These are phyloP conservation scores for Aspergillus nidulans DNA, from an alignment of 495 filamentous ascomycete genomes.

Conservation along the genomic window DNA sequence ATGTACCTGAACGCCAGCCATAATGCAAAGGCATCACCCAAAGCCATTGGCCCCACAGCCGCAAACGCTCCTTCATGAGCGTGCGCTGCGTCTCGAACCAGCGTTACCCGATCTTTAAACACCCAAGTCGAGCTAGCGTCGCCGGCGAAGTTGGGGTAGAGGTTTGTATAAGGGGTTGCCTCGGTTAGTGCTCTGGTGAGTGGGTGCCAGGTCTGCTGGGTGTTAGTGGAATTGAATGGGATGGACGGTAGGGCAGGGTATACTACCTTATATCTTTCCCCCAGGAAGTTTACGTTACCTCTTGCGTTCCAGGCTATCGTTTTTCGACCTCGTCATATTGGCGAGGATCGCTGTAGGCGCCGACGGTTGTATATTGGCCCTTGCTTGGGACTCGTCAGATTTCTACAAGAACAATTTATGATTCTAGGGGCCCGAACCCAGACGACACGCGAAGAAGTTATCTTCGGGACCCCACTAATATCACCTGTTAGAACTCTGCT, in stretches of 20 bases:
- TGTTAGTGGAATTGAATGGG: background rate
- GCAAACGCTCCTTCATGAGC: conserved; percentile 48
- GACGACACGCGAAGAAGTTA: conserved; percentile 43
- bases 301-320: conserved; percentile 36
- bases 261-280: conserved; percentile 31
- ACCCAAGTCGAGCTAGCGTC: conserved; percentile 39
- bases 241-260: background rate
- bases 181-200: conserved; percentile 37
- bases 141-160: conserved; percentile 43
- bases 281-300: conserved; percentile 33
- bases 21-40: conserved; percentile 42
- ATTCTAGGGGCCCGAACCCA: conserved; percentile 22
- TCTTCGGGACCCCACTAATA: conserved; percentile 40
- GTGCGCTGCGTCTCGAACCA: conserved; percentile 47
- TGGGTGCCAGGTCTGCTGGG: conserved; percentile 39
- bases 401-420: too few species aligned
- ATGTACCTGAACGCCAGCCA: conserved; percentile 24
- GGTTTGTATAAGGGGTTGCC: conserved; percentile 35
- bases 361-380: conserved; percentile 43
- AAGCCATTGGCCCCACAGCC: conserved; percentile 47
- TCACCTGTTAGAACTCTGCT: too few species aligned
- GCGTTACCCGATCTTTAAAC: conserved; percentile 32
- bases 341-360: conserved; percentile 40
- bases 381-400: conserved; percentile 23
- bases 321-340: conserved; percentile 32